Percentiles rank a stretch among this genome's conserved stretches.
phyloP scores from a whole-genome alignment of 192 early-diverging fungal genomes.

The Thamnidium elegans region DNA sequence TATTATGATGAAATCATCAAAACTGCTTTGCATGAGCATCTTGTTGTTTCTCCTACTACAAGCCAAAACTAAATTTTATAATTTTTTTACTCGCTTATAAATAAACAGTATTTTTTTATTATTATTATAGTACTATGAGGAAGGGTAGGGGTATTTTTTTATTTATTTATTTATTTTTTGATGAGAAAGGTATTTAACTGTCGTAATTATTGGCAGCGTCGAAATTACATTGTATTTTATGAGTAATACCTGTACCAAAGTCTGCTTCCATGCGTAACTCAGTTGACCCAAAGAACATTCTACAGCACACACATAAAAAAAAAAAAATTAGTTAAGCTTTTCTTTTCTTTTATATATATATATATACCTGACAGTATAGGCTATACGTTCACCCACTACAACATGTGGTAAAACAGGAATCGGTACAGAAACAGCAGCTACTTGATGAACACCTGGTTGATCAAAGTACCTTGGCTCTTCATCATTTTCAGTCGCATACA shows the following conservation, averaged over 20 bases:
- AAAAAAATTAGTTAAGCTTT: not conserved
- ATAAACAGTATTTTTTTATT: too few species aligned
- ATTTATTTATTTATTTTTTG: too few species aligned
- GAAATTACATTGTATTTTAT: constrained; percentile 31
- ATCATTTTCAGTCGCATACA: constrained; percentile 30
- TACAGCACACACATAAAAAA: constrained; percentile 14
- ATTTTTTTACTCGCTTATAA: too few species aligned
- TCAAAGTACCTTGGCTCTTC: constrained; percentile 25
- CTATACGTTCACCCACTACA: constrained; percentile 18
- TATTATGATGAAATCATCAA: constrained; percentile 34
- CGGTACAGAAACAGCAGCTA: constrained; percentile 32
- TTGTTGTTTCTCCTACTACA: too few species aligned
- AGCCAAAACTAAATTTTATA: too few species aligned
- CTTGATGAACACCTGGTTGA: constrained; percentile 22
- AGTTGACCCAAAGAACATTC: constrained; percentile 53
- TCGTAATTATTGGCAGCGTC: constrained; percentile 23
- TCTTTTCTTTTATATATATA: too few species aligned
- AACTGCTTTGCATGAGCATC: too few species aligned
- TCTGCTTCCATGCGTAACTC: constrained; percentile 53
- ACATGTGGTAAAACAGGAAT: constrained; percentile 27
- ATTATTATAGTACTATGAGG: too few species aligned
- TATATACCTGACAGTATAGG: constrained; percentile 31
- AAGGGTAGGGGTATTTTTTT: too few species aligned
- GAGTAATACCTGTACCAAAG: constrained; percentile 35
- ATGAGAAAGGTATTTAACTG: too few species aligned